Conservation (phyloP, 1,284 basidiomycete species). For the Moesziomyces antarcticus region DNA sequence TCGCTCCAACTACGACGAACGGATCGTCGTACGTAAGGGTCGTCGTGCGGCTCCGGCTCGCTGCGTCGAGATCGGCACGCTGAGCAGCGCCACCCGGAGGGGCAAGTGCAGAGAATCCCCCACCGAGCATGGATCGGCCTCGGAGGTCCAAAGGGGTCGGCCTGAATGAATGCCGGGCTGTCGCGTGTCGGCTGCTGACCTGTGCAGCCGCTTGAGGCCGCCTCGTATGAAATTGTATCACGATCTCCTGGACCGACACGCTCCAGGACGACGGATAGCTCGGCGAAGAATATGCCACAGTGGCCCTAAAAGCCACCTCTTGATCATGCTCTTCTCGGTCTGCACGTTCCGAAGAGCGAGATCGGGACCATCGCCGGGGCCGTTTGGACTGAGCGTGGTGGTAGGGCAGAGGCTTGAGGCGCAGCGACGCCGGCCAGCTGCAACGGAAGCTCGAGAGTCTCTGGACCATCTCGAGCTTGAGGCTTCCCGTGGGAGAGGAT, state of each 20-base stretch:
- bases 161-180: slow-evolving; percentile 23
- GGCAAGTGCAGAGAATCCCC: neutral
- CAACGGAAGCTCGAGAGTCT: slow-evolving; percentile 37
- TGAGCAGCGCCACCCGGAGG: neutral
- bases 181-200: slow-evolving; percentile 42
- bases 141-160: slow-evolving; percentile 35
- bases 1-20: slow-evolving; percentile 58
- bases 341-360: neutral
- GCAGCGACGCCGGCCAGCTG: slow-evolving; percentile 47
- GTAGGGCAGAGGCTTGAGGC: slow-evolving; percentile 51
- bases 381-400: slow-evolving; percentile 25
- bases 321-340: neutral
- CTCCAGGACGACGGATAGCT: slow-evolving; percentile 61
- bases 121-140: slow-evolving; percentile 25
- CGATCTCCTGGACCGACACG: slow-evolving; percentile 62
- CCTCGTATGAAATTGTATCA: slow-evolving; percentile 27
- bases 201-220: slow-evolving; percentile 2
- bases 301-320: slow-evolving; percentile 43
- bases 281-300: slow-evolving; percentile 62
- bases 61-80: neutral
- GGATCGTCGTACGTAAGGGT: slow-evolving; percentile 60
- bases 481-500: neutral
- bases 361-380: slow-evolving; percentile 3
- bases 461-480: slow-evolving; percentile 9
- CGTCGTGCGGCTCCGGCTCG: slow-evolving; percentile 14